These are phyloP conservation scores for Acidiella bohemica DNA, from an alignment of 495 filamentous ascomycete genomes.

Conservation along the genomic window DNA sequence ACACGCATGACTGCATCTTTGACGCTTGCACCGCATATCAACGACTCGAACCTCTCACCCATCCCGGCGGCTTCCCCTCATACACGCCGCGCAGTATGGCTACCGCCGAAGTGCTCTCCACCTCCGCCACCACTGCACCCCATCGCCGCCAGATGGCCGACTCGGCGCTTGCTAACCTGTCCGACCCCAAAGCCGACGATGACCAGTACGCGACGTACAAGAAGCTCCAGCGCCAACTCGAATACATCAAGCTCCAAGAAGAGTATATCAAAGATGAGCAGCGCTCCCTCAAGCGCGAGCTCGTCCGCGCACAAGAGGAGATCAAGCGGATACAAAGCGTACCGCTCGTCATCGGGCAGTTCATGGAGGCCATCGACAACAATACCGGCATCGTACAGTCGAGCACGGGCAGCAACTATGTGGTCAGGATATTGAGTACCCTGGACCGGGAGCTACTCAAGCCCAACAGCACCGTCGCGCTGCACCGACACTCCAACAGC, in stretches of 20 bases:
- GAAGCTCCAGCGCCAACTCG: conserved; percentile 86
- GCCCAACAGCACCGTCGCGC: conserved; percentile 89
- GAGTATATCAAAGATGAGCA: conserved; percentile 99
- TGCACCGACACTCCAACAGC: conserved; percentile 96
- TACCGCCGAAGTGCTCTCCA: conserved; percentile 75
- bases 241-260: conserved; percentile 95
- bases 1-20: too few species aligned
- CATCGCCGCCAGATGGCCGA: conserved; percentile 67
- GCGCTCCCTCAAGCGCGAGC: conserved; percentile 89
- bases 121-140: conserved; percentile 54
- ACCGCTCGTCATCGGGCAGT: conserved; percentile 93
- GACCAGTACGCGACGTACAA: conserved; percentile 95
- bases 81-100: conserved; percentile 29
- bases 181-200: conserved; percentile 66
- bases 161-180: too few species aligned
- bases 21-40: too few species aligned
- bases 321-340: conserved; percentile 99
- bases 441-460: conserved; percentile 96
- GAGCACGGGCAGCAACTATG: conserved; percentile 96
- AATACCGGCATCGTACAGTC: conserved; percentile 99
- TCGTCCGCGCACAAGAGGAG: conserved; percentile 95
- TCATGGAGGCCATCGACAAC: conserved; percentile 99
- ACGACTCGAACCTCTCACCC: too few species aligned
- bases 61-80: too few species aligned
- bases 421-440: conserved; percentile 94